Evolutionary conservation across 1,284 basidiomycete genomes (phyloP), one percentile per base, ranked within the genome.

Genomic region (Filobasidium uniguttulatum): DNA sequence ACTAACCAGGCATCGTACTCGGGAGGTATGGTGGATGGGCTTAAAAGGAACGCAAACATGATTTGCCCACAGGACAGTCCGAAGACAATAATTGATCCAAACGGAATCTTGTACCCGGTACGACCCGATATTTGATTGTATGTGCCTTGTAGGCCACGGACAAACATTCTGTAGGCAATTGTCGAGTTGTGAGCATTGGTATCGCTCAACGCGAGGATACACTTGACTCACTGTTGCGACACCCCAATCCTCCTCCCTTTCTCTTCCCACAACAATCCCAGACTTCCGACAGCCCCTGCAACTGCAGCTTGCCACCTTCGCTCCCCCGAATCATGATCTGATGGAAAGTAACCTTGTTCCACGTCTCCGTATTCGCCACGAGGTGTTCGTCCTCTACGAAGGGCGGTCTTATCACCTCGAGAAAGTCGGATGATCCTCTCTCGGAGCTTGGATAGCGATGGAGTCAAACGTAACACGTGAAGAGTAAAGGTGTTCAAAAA

Each of bases 11-110:
- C 69, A 22, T 72, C 73, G 60, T 93, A 93, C 17, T 83, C 84
- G 34, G 72, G 70, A 5, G 85, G 81, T 25, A 93, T 78, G 0
- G 86, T 85, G 53, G 90, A 86, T 7, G 86, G 88, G 23, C 82
- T 74, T 28, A 86, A 66, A 26, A 93, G 72, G 69, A 83, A 88
- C 0, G 77, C 81, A 63, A 87, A 91, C 71, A 91, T 76, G 63
- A 94, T 93, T 67, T 94, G 89, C 8, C 82, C 83, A 61, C 83
- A 93, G 17, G 83, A 83, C 2, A 90, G 61, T 9, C 82, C 76
- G 61, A 96, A 96, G 8, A 90, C 76, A 17, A 94, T 66, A 0
- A 88, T 75, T 50, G 84, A 84, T 7, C 91, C 91, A 63, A 89
- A 75, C 0, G 90, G 91, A 14, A 98, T 76, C 46, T 73, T 73